Base-by-base conservation (phyloP, 2,329 filamentous ascomycete species). In the Malbranchea cinnamomea region DNA sequence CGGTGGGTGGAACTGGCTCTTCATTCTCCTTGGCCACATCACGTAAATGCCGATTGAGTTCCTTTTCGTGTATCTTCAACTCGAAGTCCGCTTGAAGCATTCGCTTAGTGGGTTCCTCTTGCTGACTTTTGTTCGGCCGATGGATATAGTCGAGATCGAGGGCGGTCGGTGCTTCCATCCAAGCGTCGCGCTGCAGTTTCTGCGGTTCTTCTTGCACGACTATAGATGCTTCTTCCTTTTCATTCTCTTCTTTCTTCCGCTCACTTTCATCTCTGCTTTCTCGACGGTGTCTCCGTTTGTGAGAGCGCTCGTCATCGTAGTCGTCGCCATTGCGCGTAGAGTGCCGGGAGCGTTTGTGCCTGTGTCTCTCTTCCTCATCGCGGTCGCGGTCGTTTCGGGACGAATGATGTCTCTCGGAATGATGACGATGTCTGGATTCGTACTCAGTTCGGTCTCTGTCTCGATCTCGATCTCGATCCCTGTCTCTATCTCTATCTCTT, bases 101-200 rank as follows among this genome's bases (percentile, higher is more conserved):
- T 30, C 43, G 52, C 4, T 53, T 38, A 30, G 52, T 54, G 4
- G 54, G 45, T 28, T 57, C 59, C 40, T 57, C 68, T 33, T 57
- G 60, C 21, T 56, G 51, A 36, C 71, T 72, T 37, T 67, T 42
- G 65, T 47, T 80, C 69, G 29, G 83, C 67, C 56, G 52, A 20
- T 60, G 56, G 14, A 62, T 48, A 50, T 92, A 93, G 48, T 95
- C 85, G 34, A 95, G 64, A 31, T 85, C 77, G 20, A 92, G 57
- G 0, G 77, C 73, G 0, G 80, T 81, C 0, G 87, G 84, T 0
- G 78, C 78, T 36, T 84, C 77, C 89, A 98, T 98, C 85, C 91
- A 98, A 0, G 78, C 71, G 52, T 95, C 89, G 39, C 91, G 72
- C 41, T 74, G 67, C 18, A 75, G 45, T 1, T 55, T 44, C 13